Base-by-base conservation (phyloP, 441 rosid genomes). In the Aquilaria agallochum region DNA sequence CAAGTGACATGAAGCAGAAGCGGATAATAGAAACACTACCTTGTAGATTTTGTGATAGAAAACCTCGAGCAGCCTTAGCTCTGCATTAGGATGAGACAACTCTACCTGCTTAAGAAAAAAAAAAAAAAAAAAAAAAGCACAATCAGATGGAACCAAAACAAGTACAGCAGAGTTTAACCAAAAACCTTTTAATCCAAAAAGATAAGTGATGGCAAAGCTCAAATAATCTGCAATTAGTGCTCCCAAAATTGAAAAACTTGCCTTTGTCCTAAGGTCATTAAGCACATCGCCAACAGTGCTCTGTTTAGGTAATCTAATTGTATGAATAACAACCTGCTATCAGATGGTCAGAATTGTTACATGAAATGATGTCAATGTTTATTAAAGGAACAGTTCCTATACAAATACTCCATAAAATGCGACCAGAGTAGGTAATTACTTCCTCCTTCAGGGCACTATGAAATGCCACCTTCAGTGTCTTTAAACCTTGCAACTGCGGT, bases 241-340 rank as follows among this genome's bases (percentile, higher is more conserved):
- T 36, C 42, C 42, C 7, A 8, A 36, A 36, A 4, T 36, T 36
- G 42, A 36, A 54, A 47, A 9, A 47, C 53, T 42, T 61, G 77
- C 87, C 82, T 73, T 82, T 63, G 81, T 63, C 63, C 72, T 81
- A 14, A 81, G 77, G 64, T 79, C 84, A 54, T 72, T 77, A 55
- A 82, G 72, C 54, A 79, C 87, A 69, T 82, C 84, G n/a, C 82
- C 84, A 2, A 82, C 87, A 15, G 87, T 71, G 67, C 83, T 74
- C 73, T 79, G 80, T 62, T 79, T 82, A 36, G 87, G 87, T 66
- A 82, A 72, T 60, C 87, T 72, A 64, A 82, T 76, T 6, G 84
- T 79, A 68, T 79, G 87, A 44, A 73, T 69, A 10, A 70, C 74
- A 40, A 77, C 78, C 87, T 82, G 79, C 53, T 3, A 71, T 34